These are phyloP conservation scores for Talaromyces sp. DNA, from an alignment of 2,329 filamentous ascomycete species.

Conservation along the genomic window DNA sequence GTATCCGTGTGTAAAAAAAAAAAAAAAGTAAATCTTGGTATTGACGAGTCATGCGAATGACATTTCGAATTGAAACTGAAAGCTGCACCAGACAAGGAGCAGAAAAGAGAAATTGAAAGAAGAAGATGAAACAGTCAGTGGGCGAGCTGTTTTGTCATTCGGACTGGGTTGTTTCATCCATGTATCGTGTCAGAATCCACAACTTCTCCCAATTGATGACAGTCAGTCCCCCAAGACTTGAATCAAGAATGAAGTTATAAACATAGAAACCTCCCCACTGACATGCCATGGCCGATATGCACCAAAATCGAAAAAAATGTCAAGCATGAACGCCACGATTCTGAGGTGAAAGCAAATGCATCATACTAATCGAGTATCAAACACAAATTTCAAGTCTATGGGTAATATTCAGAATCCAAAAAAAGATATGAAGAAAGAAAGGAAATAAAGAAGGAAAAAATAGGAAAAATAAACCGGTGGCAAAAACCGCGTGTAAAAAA, in stretches of 20 bases:
- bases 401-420: constrained; percentile 22
- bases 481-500: constrained; percentile 20
- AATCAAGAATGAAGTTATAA: not conserved
- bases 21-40: not conserved
- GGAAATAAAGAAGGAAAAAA: constrained; percentile 3
- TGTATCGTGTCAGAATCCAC: not conserved
- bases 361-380: constrained; percentile 17
- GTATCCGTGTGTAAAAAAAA: not conserved
- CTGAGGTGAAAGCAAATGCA: constrained; percentile 24
- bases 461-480: constrained; percentile 16
- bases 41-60: constrained; percentile 16
- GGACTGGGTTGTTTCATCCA: not conserved
- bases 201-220: not conserved
- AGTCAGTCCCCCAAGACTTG: not conserved
- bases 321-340: constrained; percentile 13
- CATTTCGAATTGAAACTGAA: constrained; percentile 13
- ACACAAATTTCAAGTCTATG: constrained; percentile 24
- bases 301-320: constrained; percentile 3
- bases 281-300: constrained; percentile 2
- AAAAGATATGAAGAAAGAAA: constrained; percentile 30
- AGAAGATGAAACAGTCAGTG: not conserved
- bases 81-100: not conserved
- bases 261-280: constrained; percentile 2
- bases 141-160: not conserved
- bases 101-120: not conserved